Conservation (phyloP, 2,329 filamentous ascomycete species). For the Cytospora chrysosperma region DNA sequence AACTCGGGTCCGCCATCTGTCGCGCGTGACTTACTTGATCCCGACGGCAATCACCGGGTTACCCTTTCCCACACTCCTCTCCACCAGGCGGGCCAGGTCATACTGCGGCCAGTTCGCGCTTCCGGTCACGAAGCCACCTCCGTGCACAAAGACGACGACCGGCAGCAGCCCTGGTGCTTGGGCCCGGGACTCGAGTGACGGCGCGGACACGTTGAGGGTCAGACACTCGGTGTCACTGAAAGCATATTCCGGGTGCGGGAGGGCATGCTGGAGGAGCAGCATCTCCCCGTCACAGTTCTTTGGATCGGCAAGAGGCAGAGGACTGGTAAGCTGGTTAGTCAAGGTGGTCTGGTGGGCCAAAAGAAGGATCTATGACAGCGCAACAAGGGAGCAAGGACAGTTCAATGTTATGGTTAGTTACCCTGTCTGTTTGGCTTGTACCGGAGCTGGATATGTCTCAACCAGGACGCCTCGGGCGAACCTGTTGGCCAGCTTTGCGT, state of each 20-base stretch:
- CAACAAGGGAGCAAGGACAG: too few relatives aligned
- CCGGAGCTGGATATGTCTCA: conserved; percentile 9
- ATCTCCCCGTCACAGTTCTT: conserved; percentile 45
- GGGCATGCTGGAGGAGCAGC: conserved; percentile 46
- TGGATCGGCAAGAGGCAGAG: conserved; percentile 39
- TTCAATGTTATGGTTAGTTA: too few relatives aligned
- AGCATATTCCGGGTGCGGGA: conserved; percentile 39
- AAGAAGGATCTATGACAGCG: too few relatives aligned
- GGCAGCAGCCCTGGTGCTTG: conserved; percentile 38
- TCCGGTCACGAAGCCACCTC: conserved; percentile 49
- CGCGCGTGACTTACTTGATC: conserved; percentile 39
- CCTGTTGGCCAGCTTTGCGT: conserved; percentile 26
- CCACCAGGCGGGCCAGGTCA: conserved; percentile 45
- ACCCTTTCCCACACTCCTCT: conserved; percentile 41
- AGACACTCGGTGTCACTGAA: conserved; percentile 50
- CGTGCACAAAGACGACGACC: conserved; percentile 53
- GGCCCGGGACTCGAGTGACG: conserved; percentile 28
- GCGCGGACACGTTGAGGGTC: conserved; percentile 52
- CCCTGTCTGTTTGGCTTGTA: conserved; percentile 38
- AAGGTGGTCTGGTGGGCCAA: neutral
- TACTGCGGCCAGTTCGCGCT: conserved; percentile 54
- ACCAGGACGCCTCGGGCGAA: conserved; percentile 24
- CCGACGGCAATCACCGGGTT: conserved; percentile 46
- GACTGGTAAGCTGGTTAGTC: conserved; percentile 27
- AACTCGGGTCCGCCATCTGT: neutral